A percentile compares a stretch with the other conserved stretches of the same genome.
phyloP scores from a whole-genome alignment of 2,329 filamentous ascomycete species.

The Paecilomyces formosus region DNA sequence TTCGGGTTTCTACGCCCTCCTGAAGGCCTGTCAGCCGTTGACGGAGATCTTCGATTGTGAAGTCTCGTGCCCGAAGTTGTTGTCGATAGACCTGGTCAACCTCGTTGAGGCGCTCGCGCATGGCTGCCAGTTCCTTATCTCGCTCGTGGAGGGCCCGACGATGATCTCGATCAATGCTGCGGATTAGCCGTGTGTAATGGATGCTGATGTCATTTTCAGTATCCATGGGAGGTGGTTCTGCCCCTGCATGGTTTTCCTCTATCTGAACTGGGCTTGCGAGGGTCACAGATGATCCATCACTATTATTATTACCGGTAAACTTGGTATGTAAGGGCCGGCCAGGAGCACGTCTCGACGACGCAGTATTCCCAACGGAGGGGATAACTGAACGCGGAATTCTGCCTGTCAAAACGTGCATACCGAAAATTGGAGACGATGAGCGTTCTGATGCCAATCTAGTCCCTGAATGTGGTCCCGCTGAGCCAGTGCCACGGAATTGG shows the following conservation, averaged over 20 bases:
- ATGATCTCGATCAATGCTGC: constrained; percentile 21
- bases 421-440: neutral
- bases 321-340: neutral
- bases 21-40: constrained; percentile 13
- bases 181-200: constrained; percentile 21
- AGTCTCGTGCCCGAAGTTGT: constrained; percentile 20
- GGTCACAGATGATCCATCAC: constrained; percentile 1
- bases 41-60: constrained; percentile 20
- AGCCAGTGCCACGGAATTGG: constrained; percentile 1
- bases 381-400: constrained; percentile 7
- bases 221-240: constrained; percentile 17
- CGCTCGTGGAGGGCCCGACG: constrained; percentile 18
- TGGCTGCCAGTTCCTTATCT: constrained; percentile 18
- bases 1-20: constrained; percentile 12
- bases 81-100: constrained; percentile 23
- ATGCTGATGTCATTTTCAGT: constrained; percentile 20
- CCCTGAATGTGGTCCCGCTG: constrained; percentile 9
- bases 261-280: constrained; percentile 7
- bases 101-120: constrained; percentile 20
- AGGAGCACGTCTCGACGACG: neutral
- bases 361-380: neutral
- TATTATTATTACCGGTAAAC: neutral
- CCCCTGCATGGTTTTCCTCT: constrained; percentile 11
- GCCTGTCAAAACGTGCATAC: constrained; percentile 2
- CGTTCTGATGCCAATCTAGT: neutral